Base-by-base conservation (phyloP, 2,329 filamentous ascomycete genomes). In the Scorias spongiosa region DNA sequence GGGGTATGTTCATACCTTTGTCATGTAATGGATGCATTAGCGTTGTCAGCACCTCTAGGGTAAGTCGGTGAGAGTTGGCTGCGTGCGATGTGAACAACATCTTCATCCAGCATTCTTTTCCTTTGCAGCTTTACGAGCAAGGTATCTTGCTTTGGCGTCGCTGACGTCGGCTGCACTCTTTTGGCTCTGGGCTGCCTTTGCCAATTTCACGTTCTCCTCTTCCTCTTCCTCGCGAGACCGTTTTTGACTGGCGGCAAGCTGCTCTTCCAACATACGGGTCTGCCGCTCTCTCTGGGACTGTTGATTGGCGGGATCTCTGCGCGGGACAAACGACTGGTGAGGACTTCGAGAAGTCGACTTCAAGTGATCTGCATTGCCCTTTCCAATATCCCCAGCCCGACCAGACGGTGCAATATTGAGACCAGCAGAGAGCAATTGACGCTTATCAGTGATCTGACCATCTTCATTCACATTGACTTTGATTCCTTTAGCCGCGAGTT, bases 361-460 rank as follows among this genome's bases (percentile, higher is more conserved):
- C 9, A 62, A 45, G 43, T 62, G 59, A 41, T 61, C 59, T 26
- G 59, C 54, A 8, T 49, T 51, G 18, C 42, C 41, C 17, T 41
- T 42, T 5, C 38, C 20, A 3, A 18, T 15, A 18, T 12, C 14
- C 11, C 20, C 38, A 17, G 14, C 11, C 11, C 38, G 38, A 11
- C 18, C 38, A 32, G 49, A 48, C 12, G 46, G 67, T 41, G 72
- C 72, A 14, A 91, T 65, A 54, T 93, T 93, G 42, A 93, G 69
- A 20, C 84, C 84, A 6, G 83, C 81, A 40, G 68, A 72, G 6
- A 93, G 72, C 8, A 91, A 67, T 59, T 91, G 80, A n/a, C 84
- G 72, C 67, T 87, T 89, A 59, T 93, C 84, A 20, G 85, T 80
- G 1, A 91, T 79, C 57, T 88, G 77, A 0, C 84, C 84, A 34